phyloP scores from a whole-genome alignment of 345 rosid species.

The Eucalyptus erythrocorys region DNA sequence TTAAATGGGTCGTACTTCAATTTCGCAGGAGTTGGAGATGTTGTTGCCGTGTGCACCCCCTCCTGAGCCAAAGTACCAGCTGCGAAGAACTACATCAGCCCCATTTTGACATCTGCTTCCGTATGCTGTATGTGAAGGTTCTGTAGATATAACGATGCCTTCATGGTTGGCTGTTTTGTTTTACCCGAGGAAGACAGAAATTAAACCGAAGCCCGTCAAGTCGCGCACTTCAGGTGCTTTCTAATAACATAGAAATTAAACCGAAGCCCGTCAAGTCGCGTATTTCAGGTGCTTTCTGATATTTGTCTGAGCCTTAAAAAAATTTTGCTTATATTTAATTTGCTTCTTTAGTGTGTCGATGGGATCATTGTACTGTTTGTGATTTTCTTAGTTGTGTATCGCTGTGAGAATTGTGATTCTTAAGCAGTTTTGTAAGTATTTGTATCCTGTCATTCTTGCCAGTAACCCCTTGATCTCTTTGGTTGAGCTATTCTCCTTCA shows the following conservation, averaged over 20 bases:
- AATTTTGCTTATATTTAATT: neutral
- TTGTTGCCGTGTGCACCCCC: slow-evolving; percentile 43
- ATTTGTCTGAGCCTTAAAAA: neutral
- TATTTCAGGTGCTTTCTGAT: neutral
- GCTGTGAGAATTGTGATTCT: neutral
- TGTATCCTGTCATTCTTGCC: neutral
- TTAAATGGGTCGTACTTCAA: neutral
- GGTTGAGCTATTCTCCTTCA: neutral
- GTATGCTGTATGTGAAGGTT: neutral
- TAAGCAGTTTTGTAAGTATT: neutral
- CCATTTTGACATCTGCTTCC: slow-evolving; percentile 27
- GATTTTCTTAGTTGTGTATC: neutral
- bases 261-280: neutral
- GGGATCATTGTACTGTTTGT: neutral
- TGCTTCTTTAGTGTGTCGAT: neutral
- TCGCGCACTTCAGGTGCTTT: neutral
- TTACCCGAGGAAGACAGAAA: neutral
- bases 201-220: neutral
- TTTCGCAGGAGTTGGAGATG: slow-evolving; percentile 54
- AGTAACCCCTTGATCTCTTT: neutral
- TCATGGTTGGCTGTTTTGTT: neutral
- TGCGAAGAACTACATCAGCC: slow-evolving; percentile 58
- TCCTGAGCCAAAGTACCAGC: slow-evolving; percentile 55
- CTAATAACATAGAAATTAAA: neutral
- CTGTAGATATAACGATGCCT: slow-evolving; percentile 8